Evolutionary conservation across 164 flowering plant genomes (phyloP), one percentile per base, ranked within the genome.

Genomic region (Chimonanthus praecox): DNA sequence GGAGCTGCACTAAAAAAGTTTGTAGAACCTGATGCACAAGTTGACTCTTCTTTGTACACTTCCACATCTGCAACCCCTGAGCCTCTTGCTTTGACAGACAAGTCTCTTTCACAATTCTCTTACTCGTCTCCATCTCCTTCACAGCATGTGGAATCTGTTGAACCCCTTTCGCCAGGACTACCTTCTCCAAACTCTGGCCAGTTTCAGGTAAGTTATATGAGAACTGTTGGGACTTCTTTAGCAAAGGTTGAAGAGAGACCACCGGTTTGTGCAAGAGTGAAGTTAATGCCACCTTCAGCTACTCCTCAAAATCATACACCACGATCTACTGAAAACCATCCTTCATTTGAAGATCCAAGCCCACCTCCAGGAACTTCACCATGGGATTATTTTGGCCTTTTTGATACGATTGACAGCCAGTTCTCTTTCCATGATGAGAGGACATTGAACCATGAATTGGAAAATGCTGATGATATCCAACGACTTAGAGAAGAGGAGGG

Each of bases 311-410:
- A 72, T 73, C 64, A 69, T 46, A 81, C 84, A 65, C 85, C 88
- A 73, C 84, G 68, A 10, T 81, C 89, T 15, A 69, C 68, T 66
- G 94, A 87, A 78, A 65, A 79, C 33, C 74, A 83, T 45, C 77
- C 79, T 21, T 78, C 76, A 78, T 88, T 83, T 54, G 75, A 72
- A 73, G 76, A 86, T 69, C 74, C 88, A 16, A n/a, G 72, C 9
- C 81, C 84, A 2, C 72, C 83, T n/a, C 49, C 69, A 50, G 87
- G 72, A 71, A 80, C 82, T 72, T 80, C 90, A 68, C 92, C 88
- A 21, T 95, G 98, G 98, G 99, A 95, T 83, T 95, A 74, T 78
- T 95, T 93, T 79, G 90, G 84, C 71, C 85, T 83, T 54, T 80
- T 75, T 72, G 86, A 82, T 81, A 85, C 93, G 2, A 76, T 79